These are phyloP conservation scores for Vicia sativa DNA, from an alignment of 306 rosid genomes.

Conservation along the genomic window DNA sequence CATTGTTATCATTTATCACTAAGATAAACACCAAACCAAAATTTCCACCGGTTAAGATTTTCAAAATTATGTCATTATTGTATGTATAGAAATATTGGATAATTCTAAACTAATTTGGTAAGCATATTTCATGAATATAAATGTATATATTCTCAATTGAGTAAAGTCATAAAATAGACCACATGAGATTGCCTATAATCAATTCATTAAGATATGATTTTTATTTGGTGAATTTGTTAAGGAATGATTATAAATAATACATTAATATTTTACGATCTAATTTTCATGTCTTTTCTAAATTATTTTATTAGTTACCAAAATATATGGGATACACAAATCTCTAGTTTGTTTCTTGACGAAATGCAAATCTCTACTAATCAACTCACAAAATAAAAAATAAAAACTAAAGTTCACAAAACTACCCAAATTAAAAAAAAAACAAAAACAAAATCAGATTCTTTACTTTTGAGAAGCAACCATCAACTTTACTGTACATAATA, in stretches of 20 bases:
- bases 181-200: constrained; percentile 16
- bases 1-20: constrained; percentile 26
- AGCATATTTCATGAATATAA: constrained; percentile 31
- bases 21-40: constrained; percentile 23
- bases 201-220: constrained; percentile 25
- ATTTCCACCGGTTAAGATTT: constrained; percentile 25
- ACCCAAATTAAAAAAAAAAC: no score
- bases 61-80: constrained; percentile 15
- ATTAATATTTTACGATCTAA: neutral
- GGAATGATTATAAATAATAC: neutral
- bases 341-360: neutral
- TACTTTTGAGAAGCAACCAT: no score
- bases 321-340: neutral
- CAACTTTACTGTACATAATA: neutral
- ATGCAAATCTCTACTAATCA: no score
- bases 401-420: no score
- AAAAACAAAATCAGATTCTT: no score
- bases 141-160: constrained; percentile 33
- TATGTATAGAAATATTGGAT: constrained; percentile 26
- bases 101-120: constrained; percentile 32
- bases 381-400: no score
- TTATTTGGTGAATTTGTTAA: constrained; percentile 9
- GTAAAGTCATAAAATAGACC: constrained; percentile 38
- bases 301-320: constrained; percentile 27
- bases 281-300: constrained; percentile 33